These are phyloP conservation scores for Earliella scabrosa DNA, from an alignment of 1,284 basidiomycete species.

Conservation along the genomic window DNA sequence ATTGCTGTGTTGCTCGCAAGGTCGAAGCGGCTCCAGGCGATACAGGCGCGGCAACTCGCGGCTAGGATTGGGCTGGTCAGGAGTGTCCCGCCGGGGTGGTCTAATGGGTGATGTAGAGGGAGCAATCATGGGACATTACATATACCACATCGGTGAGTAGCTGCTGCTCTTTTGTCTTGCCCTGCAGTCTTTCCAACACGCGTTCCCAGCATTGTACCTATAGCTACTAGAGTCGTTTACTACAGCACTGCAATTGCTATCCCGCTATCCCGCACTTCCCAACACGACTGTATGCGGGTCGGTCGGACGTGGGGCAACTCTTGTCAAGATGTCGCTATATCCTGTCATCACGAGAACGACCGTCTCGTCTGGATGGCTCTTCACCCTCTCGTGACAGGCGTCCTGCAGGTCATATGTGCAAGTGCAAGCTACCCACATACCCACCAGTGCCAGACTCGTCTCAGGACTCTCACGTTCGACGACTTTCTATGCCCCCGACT, in stretches of 20 bases:
- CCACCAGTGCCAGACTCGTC: too few relatives aligned
- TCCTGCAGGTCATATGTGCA: background rate
- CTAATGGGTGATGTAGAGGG: slow-evolving; percentile 14
- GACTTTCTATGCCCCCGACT: too few relatives aligned
- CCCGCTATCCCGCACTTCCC: background rate
- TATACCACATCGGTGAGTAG: slow-evolving; percentile 16
- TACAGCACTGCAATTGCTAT: slow-evolving; percentile 9
- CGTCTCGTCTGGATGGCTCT: background rate
- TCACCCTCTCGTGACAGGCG: background rate
- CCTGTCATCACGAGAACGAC: background rate
- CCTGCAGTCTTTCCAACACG: background rate
- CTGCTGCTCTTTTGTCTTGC: too few relatives aligned
- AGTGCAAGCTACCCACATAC: too few relatives aligned
- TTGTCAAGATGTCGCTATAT: background rate
- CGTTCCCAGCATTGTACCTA: slow-evolving; percentile 3
- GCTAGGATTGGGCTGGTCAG: slow-evolving; percentile 75
- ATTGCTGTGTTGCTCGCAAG: slow-evolving; percentile 69
- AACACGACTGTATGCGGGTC: background rate
- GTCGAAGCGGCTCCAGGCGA: slow-evolving; percentile 66
- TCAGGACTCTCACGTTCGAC: too few relatives aligned
- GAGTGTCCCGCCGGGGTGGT: slow-evolving; percentile 32
- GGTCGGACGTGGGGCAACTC: background rate
- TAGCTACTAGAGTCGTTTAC: slow-evolving; percentile 8
- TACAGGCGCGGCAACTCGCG: slow-evolving; percentile 81
- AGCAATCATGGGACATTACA: background rate